Base-by-base conservation (phyloP, 768 basidiomycete genomes). In the Lactarius indigo region DNA sequence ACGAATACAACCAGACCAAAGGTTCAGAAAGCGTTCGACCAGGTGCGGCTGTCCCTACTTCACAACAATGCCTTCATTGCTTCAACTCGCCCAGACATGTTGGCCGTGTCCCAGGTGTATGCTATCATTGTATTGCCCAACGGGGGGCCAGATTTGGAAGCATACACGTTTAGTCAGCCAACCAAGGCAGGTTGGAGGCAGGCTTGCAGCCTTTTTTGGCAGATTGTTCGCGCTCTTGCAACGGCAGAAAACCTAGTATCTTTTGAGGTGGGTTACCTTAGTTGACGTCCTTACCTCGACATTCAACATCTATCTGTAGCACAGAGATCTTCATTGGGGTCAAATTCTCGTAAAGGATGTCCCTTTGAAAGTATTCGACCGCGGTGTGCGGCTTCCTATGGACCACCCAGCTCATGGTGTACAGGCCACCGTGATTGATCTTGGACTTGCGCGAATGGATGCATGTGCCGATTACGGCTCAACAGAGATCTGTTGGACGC, bases 311-410 rank as follows among this genome's bases (percentile, higher is more conserved):
- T 4, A 41, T 31, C 18, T 31, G 58, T 73, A 99, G 96, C 97
- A 99, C 77, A 94, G 97, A 37, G 97, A 99, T 76, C 85, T 99
- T n/a, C 97, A 99, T 72, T 94, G 93, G 86, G 97, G 97, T 26
- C 97, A 99, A 76, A 91, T 99, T 59, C 83, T 99, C 9, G 86
- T 98, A 57, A 87, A 88, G 73, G 81, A 82, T 65, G 64, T 83
- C 3, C 76, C 82, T 28, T 68, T 60, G 13, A 42, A 17, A 39
- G 61, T 44, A 71, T 61, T 74, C 57, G 42, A 70, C 71, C 68
- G 75, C 75, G 47, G 54, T 13, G 56, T 47, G 59, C 75, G 77
- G 37, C 63, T 81, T 35, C 75, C 79, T 30, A 91, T 93, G 91
- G 91, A 93, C 72, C 83, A 88, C 72, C 70, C 75, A 37, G 76